Evolutionary conservation across 805 yeast genomes (phyloP), one percentile per base, ranked within the genome.

Genomic region (Jamesozyma rosinii): DNA sequence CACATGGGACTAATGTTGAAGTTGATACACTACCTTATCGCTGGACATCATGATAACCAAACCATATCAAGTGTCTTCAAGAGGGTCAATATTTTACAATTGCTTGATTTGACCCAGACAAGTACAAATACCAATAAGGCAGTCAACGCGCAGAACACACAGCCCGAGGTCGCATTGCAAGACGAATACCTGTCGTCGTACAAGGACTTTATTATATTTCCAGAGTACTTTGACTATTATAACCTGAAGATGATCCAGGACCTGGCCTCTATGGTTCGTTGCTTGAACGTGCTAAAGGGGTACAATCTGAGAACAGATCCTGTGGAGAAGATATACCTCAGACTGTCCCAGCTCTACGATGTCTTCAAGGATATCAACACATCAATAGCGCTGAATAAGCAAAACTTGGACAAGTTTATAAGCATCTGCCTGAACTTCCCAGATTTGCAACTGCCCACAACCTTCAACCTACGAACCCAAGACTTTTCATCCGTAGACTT

Each of bases 151-250:
- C 4, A 43, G 44, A 1, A 43, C 42, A 9, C 18, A 48, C 3
- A 62, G n/a, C 34, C 34, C 6, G 18, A 15, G n/a, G 14, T 15
- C 5, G 49, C 57, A 10, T 37, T 64, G 4, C 49, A 56, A 29
- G 66, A 65, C 41, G 61, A 58, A 30, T 66, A 65, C 40, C 40
- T 63, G 1, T 40, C 47, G 8, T 47, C 51, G 3, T 64, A 58
- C 41, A 61, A 58, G 40, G 68, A 66, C 38, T 42, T 64, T 5
- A 49, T 61, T 0, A 44, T 59, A 2, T 66, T 62, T 40, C 60
- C 57, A 5, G 65, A 65, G 29, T 52, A 64, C 35, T 65, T 66
- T 44, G 46, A 51, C 5, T 37, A 45, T 19, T 37, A 38, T 13
- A 40, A 51, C 17, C 35, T 55, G 35, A 43, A 46, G 14, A 40